Conservation (phyloP, 2,329 filamentous ascomycete genomes). For the Akanthomyces uredinophilus region DNA sequence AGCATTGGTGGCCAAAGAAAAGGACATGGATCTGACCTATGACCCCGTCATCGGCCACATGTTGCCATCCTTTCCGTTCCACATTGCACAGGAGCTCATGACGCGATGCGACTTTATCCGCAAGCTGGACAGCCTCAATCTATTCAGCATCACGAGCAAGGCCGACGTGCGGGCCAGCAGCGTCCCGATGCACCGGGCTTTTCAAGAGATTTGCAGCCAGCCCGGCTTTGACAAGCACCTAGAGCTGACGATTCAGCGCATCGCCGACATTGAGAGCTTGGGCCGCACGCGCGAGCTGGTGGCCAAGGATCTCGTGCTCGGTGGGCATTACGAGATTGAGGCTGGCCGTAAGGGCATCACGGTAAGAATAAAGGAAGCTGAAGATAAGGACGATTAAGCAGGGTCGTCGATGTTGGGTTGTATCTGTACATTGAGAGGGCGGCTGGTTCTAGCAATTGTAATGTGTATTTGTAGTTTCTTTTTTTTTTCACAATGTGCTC, state of each 20-base stretch:
- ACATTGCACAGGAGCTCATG: conserved; percentile 87
- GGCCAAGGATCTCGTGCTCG: conserved; percentile 85
- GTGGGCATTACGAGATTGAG: conserved; percentile 69
- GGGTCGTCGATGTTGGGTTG: conserved; percentile 7
- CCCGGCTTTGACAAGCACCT: conserved; percentile 78
- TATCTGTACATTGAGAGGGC: not conserved
- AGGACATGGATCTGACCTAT: conserved; percentile 60
- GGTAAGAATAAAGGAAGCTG: conserved; percentile 36
- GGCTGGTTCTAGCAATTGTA: not conserved
- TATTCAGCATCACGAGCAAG: conserved; percentile 87
- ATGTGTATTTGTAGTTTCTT: not conserved
- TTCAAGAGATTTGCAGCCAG: conserved; percentile 72
- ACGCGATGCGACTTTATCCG: conserved; percentile 93
- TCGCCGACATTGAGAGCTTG: conserved; percentile 87
- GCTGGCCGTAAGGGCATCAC: conserved; percentile 35
- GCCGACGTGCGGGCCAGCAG: conserved; percentile 88
- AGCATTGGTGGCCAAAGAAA: conserved; percentile 79
- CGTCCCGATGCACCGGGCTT: conserved; percentile 93
- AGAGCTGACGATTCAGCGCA: conserved; percentile 76
- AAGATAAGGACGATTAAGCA: conserved; percentile 31
- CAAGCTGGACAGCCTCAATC: conserved; percentile 84
- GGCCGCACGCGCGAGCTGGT: conserved; percentile 92
- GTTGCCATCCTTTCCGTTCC: conserved; percentile 74
- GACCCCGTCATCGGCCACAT: conserved; percentile 64
- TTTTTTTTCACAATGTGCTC: not conserved